A percentile compares a stretch with the other conserved stretches of the same genome.
Evolutionary conservation across 2,329 filamentous ascomycete species (phyloP).

Genomic region (Ophiostoma triangulosporum): DNA sequence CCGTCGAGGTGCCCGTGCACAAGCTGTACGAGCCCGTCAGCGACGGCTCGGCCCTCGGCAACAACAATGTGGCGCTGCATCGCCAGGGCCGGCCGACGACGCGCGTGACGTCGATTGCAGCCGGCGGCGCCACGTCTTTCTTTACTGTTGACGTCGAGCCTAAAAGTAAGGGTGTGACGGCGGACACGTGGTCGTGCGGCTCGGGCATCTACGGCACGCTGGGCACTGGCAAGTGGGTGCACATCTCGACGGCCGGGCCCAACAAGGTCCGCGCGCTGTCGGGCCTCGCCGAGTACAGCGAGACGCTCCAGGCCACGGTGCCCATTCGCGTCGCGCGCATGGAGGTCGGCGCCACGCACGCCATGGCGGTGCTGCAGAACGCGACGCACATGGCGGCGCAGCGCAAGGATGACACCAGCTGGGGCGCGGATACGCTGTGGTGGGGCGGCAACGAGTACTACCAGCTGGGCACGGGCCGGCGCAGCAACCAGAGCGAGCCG

Average conservation of each 20-base stretch:
- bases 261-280: constrained; percentile 74
- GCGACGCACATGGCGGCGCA: constrained; percentile 46
- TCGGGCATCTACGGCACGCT: constrained; percentile 73
- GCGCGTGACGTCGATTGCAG: constrained; percentile 63
- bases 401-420: constrained; percentile 62
- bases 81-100: constrained; percentile 22
- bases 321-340: constrained; percentile 68
- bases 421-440: constrained; percentile 77
- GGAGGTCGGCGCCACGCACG: constrained; percentile 68
- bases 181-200: constrained; percentile 79
- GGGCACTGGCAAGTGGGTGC: constrained; percentile 80
- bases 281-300: constrained; percentile 77
- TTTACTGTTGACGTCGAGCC: constrained; percentile 67
- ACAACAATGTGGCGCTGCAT: neutral
- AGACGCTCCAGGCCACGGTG: constrained; percentile 48
- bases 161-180: constrained; percentile 17
- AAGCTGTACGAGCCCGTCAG: constrained; percentile 46
- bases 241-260: constrained; percentile 59
- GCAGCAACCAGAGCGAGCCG: constrained; percentile 65
- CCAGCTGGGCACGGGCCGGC: constrained; percentile 82
- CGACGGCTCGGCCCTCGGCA: constrained; percentile 41
- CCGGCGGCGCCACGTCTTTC: constrained; percentile 77
- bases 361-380: constrained; percentile 72
- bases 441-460: constrained; percentile 94
- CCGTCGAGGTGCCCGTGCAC: constrained; percentile 55